Evolutionary conservation across 805 yeast species (phyloP), one percentile per base, ranked within the genome.

Genomic region (Candida incommunis): DNA sequence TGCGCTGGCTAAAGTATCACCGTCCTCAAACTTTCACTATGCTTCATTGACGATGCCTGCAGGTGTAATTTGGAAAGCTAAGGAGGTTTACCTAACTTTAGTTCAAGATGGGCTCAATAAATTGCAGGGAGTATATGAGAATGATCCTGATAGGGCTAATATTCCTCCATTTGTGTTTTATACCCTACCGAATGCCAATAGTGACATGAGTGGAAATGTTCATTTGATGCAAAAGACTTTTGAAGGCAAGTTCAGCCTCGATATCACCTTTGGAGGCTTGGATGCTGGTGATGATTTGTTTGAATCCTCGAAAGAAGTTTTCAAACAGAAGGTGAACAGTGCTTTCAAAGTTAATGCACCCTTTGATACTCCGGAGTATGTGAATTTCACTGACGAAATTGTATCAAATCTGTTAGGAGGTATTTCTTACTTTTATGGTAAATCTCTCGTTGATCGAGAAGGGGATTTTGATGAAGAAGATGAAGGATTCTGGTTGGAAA

Each of bases 351-450:
- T 82, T 7, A 59, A 64, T 13, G 62, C 71, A 0, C 90, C 88
- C 2, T 82, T 74, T 55, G 62, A 70, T 42, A 58, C 55, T 40
- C 55, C 59, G 4, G 58, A 41, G 46, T 69, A 78, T 53, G 55
- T 60, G 23, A 51, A 53, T 5, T 88, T 92, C 64, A 95, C 87
- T 1, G 70, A 82, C 53, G 88, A 84, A 53, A 67, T 86, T 35
- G 57, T 90, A 7, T 82, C 96, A 0, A 90, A 88, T 46, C 67
- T 92, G 40, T 59, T 84, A 46, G 98, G 96, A 20, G 97, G 97
- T 13, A 72, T 92, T 44, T 84, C 95, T 2, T 87, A 86, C 62
- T 82, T 82, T 55, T 70, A 83, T 55, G 97, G 98, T 26, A 82
- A 78, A 44, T 83, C 81, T 43, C 56, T 82, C 43, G 92, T 92